Evolutionary conservation across 345 rosid species (phyloP).

Genomic region (Cardamine occulta): DNA sequence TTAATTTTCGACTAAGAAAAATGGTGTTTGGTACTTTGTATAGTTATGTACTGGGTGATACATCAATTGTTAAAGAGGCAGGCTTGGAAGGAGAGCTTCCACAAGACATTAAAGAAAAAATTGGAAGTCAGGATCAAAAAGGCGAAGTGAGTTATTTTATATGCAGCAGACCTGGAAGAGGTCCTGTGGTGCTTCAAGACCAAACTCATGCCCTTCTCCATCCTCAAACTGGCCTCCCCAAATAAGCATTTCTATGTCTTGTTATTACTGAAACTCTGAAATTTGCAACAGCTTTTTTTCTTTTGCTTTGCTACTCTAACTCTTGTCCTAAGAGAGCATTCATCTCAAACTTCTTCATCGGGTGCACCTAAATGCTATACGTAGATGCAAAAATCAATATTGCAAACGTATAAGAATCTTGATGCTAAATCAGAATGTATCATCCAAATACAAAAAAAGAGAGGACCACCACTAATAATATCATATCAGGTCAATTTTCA

Average conservation of each 20-base stretch:
- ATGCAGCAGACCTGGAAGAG: constrained; percentile 86
- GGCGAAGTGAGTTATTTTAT: constrained; percentile 88
- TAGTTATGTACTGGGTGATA: constrained; percentile 85
- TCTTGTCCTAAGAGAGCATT: constrained; percentile 23
- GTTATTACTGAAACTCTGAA: not conserved
- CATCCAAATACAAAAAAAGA: not conserved
- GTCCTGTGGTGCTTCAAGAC: constrained; percentile 71
- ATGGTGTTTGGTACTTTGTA: constrained; percentile 1
- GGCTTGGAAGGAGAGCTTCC: constrained; percentile 68
- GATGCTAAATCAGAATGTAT: not conserved
- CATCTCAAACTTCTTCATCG: not conserved
- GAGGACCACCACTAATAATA: not conserved
- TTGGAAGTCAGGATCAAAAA: constrained; percentile 55
- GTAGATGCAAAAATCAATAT: not conserved
- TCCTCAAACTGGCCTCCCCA: constrained; percentile 73
- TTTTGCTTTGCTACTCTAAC: not conserved
- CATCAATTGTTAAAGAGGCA: constrained; percentile 80
- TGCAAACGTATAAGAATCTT: not conserved
- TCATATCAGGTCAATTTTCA: not conserved
- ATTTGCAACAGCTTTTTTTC: not conserved
- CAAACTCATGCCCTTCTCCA: constrained; percentile 68
- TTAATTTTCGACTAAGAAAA: not conserved
- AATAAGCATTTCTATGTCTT: constrained; percentile 37
- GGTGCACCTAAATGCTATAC: not conserved
- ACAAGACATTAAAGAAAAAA: constrained; percentile 57